A percentile compares a stretch with the other conserved stretches of the same genome.
Evolutionary conservation across 2,329 filamentous ascomycete species (phyloP).

Genomic region (Cordyceps tenuipes): DNA sequence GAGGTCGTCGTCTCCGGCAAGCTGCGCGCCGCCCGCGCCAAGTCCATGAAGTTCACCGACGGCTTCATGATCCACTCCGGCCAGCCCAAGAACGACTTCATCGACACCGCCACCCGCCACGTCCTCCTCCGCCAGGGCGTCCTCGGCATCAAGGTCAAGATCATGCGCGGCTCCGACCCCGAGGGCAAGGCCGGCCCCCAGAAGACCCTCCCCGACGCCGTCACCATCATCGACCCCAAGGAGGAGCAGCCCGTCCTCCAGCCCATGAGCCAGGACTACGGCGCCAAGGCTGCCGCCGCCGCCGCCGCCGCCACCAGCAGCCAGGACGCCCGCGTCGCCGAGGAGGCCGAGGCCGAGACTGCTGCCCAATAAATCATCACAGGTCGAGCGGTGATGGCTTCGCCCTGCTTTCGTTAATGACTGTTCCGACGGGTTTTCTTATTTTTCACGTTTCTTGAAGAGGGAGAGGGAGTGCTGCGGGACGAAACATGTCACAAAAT

Average conservation of each 20-base stretch:
- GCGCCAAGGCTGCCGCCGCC: slow-evolving; percentile 69
- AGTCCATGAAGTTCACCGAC: slow-evolving; percentile 99
- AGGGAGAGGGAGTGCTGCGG: slow-evolving; percentile 11
- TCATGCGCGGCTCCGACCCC: slow-evolving; percentile 99
- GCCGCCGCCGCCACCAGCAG: slow-evolving; percentile 62
- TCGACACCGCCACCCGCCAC: slow-evolving; percentile 96
- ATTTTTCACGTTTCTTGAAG: background rate
- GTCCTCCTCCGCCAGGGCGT: slow-evolving; percentile 99
- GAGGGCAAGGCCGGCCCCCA: slow-evolving; percentile 97
- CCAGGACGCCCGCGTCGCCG: slow-evolving; percentile 50
- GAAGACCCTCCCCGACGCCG: slow-evolving; percentile 95
- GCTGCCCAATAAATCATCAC: slow-evolving; percentile 29
- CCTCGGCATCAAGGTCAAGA: slow-evolving; percentile 99
- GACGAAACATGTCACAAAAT: slow-evolving; percentile 9
- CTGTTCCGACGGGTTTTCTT: slow-evolving; percentile 9
- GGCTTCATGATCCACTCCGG: slow-evolving; percentile 99
- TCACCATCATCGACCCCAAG: slow-evolving; percentile 99
- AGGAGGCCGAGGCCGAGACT: slow-evolving; percentile 48
- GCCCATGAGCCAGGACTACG: slow-evolving; percentile 97
- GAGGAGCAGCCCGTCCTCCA: slow-evolving; percentile 94
- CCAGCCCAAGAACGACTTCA: slow-evolving; percentile 99
- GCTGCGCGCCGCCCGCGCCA: slow-evolving; percentile 96
- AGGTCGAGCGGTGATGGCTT: slow-evolving; percentile 6
- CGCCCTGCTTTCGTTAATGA: slow-evolving; percentile 1
- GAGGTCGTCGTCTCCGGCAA: slow-evolving; percentile 99